Conservation (phyloP, 257 asterid genomes). For the Primulina huaijiensis region DNA sequence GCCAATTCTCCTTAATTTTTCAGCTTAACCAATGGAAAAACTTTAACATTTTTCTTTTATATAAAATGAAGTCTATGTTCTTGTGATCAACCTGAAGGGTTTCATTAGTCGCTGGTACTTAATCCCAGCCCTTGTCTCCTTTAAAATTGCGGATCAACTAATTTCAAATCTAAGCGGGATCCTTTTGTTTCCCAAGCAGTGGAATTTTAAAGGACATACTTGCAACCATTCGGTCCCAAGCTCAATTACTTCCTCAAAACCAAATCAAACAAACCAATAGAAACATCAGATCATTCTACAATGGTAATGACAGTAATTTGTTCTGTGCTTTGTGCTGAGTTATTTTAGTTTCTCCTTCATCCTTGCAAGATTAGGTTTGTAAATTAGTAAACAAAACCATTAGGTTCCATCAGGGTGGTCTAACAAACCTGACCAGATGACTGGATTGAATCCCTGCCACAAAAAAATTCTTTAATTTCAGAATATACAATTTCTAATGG, state of each 20-base stretch:
- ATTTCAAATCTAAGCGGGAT: not conserved
- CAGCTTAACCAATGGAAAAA: not conserved
- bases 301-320: conserved; percentile 7
- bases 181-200: conserved; percentile 1
- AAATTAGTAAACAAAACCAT: conserved; percentile 9
- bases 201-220: not conserved
- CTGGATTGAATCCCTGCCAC: conserved; percentile 63
- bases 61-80: not conserved
- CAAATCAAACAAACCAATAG: conserved; percentile 18
- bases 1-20: not conserved
- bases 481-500: conserved; percentile 13
- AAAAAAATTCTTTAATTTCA: conserved; percentile 30
- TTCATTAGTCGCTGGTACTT: not conserved
- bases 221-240: not conserved
- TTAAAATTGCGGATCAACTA: too few relatives aligned
- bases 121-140: too few relatives aligned
- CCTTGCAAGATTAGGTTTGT: conserved; percentile 8
- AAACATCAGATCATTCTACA: not conserved
- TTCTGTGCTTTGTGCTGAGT: conserved; percentile 8
- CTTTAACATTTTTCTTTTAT: too few relatives aligned
- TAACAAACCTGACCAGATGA: conserved; percentile 69
- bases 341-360: conserved; percentile 12
- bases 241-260: conserved; percentile 11
- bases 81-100: not conserved
- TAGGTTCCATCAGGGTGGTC: conserved; percentile 9